phyloP scores from a whole-genome alignment of 2,329 filamentous ascomycete genomes.

The Diaporthe australafricana region DNA sequence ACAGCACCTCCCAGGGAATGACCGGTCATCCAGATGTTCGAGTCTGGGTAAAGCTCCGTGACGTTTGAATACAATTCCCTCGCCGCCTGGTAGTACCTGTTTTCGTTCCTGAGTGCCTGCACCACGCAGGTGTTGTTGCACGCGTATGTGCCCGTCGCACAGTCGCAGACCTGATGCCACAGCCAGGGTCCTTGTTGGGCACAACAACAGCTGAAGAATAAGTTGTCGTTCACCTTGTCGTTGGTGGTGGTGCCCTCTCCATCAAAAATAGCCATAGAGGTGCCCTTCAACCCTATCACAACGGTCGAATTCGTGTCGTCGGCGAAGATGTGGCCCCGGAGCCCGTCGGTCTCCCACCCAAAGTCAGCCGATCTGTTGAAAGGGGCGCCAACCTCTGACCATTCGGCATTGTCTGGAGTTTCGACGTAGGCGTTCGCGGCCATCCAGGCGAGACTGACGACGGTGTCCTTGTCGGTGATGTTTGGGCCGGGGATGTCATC shows the following conservation, averaged over 20 bases:
- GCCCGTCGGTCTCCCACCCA: conserved; percentile 90
- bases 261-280: conserved; percentile 90
- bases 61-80: conserved; percentile 93
- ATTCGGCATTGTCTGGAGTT: conserved; percentile 77
- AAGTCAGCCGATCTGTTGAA: conserved; percentile 92
- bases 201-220: conserved; percentile 98
- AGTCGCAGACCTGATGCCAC: conserved; percentile 94
- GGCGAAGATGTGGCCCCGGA: conserved; percentile 92
- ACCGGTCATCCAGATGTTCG: conserved; percentile 89
- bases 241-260: conserved; percentile 97
- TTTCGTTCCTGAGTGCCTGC: conserved; percentile 80
- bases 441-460: conserved; percentile 88
- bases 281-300: conserved; percentile 93
- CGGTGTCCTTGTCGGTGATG: conserved; percentile 84
- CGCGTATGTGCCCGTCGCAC: conserved; percentile 85
- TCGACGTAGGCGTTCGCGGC: conserved; percentile 90
- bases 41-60: conserved; percentile 85
- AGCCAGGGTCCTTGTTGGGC: conserved; percentile 91
- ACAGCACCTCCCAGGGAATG: conserved; percentile 94
- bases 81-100: conserved; percentile 90
- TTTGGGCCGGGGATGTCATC: conserved; percentile 85
- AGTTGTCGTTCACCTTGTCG: conserved; percentile 97
- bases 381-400: conserved; percentile 81
- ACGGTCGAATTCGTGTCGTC: conserved; percentile 88
- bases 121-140: conserved; percentile 94